Percentiles rank a stretch among this genome's conserved stretches.
These are phyloP conservation scores for Centrapalus pauciflorus DNA, from an alignment of 129 eudicot species.

Conservation along the genomic window DNA sequence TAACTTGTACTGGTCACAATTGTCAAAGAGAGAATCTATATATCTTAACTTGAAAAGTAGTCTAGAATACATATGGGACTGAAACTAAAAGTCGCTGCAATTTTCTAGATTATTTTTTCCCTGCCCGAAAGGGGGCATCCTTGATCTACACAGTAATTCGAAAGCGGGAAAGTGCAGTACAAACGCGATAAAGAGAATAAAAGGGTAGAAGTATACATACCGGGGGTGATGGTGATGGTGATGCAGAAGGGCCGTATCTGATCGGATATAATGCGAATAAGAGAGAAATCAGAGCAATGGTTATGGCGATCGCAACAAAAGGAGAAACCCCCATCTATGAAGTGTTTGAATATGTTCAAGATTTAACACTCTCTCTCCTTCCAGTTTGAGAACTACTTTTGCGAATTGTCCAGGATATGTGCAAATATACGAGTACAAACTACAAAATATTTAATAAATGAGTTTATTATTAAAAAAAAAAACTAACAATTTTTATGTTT, in stretches of 20 bases:
- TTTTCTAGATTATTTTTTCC: background rate
- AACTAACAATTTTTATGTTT: no score
- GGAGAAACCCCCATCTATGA: conserved; percentile 48
- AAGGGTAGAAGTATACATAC: background rate
- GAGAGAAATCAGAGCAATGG: conserved; percentile 49
- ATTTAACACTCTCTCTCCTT: background rate
- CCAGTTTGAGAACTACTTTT: background rate
- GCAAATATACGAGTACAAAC: no score
- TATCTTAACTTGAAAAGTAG: background rate
- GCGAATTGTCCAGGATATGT: no score
- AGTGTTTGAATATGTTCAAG: conserved; percentile 1
- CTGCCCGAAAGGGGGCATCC: background rate
- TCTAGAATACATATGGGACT: background rate
- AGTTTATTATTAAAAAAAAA: no score
- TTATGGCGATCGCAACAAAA: conserved; percentile 50
- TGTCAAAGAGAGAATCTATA: background rate
- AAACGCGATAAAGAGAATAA: background rate
- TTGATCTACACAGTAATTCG: background rate
- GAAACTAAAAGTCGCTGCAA: background rate
- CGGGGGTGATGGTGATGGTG: conserved; percentile 20
- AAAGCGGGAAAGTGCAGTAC: background rate
- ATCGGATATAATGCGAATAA: conserved; percentile 38
- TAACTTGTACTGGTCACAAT: background rate
- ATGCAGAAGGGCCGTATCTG: conserved; percentile 25
- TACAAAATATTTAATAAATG: no score